A percentile compares a stretch with the other conserved stretches of the same genome.
Evolutionary conservation across 768 basidiomycete species (phyloP).

Genomic region (Leccinum longicurvipes): DNA sequence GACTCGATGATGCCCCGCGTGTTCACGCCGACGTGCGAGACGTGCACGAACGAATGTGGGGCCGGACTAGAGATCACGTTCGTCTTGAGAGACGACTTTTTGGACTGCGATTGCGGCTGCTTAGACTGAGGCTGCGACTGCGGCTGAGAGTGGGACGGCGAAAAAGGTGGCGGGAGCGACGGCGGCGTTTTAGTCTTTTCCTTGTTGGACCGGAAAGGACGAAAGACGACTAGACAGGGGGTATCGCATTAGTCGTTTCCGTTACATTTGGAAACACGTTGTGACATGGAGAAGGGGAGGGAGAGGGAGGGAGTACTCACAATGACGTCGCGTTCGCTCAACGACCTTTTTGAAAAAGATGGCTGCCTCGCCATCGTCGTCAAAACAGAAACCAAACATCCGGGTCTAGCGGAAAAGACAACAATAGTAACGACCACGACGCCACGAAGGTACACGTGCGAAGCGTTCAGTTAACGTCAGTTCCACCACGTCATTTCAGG

Average conservation of each 20-base stretch:
- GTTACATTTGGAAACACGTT: background rate
- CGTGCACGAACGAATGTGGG: conserved; percentile 61
- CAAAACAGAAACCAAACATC: conserved; percentile 54
- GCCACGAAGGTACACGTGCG: background rate
- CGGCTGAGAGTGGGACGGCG: background rate
- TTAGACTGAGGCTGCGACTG: background rate
- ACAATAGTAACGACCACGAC: background rate
- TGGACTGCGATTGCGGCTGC: conserved; percentile 24
- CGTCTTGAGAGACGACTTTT: conserved; percentile 22
- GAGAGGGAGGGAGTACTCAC: conserved; percentile 14
- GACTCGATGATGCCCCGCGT: conserved; percentile 49
- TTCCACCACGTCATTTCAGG: background rate
- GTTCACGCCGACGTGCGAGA: conserved; percentile 61
- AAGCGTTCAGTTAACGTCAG: background rate
- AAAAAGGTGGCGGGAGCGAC: conserved; percentile 29
- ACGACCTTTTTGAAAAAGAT: conserved; percentile 59
- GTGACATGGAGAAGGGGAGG: background rate
- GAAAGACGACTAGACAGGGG: conserved; percentile 23
- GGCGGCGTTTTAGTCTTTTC: conserved; percentile 34
- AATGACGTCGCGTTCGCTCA: conserved; percentile 46
- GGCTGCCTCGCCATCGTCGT: conserved; percentile 58
- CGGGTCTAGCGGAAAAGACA: conserved; percentile 27
- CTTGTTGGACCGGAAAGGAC: conserved; percentile 28
- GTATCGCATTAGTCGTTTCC: background rate
- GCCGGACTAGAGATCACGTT: conserved; percentile 55